Conservation (phyloP, 371 early-diverging fungal genomes). For the Saksenaea oblongispora region DNA sequence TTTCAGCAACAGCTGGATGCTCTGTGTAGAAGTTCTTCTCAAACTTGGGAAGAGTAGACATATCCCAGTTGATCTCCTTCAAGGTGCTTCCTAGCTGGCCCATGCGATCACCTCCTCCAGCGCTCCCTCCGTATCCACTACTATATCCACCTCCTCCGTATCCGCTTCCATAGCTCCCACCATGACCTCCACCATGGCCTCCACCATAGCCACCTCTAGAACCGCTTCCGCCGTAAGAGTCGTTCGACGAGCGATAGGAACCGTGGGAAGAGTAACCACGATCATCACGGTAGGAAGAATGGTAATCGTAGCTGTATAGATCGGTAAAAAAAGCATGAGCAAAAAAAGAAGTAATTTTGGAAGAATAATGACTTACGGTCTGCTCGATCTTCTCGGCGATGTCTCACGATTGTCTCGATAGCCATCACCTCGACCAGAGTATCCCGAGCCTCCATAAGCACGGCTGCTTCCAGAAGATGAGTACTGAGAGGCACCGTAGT, state of each 20-base stretch:
- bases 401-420: slow-evolving; percentile 39
- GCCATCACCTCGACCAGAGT: slow-evolving; percentile 16
- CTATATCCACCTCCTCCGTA: slow-evolving; percentile 41
- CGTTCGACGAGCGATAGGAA: slow-evolving; percentile 36
- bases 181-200: slow-evolving; percentile 31
- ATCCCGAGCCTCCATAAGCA: slow-evolving; percentile 11
- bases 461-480: slow-evolving; percentile 19
- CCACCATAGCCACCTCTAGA: slow-evolving; percentile 22
- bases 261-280: slow-evolving; percentile 43
- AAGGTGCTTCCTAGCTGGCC: slow-evolving; percentile 60
- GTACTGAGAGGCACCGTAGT: slow-evolving; percentile 12
- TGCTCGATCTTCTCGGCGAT: slow-evolving; percentile 43
- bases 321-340: not conserved
- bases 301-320: slow-evolving; percentile 40
- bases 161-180: slow-evolving; percentile 19
- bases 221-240: slow-evolving; percentile 15
- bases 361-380: slow-evolving; percentile 26
- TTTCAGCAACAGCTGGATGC: slow-evolving; percentile 60
- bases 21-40: slow-evolving; percentile 96
- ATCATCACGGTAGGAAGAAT: slow-evolving; percentile 41
- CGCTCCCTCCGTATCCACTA: slow-evolving; percentile 39
- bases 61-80: slow-evolving; percentile 72
- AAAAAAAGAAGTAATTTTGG: not conserved
- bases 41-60: slow-evolving; percentile 69
- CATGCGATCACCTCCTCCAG: slow-evolving; percentile 62